phyloP scores from a whole-genome alignment of 371 early-diverging fungal genomes.

The Mucor circinelloides region DNA sequence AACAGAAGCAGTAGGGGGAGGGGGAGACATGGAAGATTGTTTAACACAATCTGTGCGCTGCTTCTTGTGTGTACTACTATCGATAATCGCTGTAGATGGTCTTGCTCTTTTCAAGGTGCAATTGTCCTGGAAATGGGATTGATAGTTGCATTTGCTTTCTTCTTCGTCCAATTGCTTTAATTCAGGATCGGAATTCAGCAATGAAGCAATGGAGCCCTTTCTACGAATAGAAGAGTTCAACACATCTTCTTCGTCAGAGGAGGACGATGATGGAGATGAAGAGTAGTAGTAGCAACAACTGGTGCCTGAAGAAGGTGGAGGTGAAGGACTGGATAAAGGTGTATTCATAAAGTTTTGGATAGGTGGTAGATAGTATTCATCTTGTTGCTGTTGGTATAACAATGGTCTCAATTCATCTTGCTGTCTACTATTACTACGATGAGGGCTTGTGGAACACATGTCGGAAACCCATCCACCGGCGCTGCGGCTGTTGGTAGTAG shows the following conservation, averaged over 20 bases:
- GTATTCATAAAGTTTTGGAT: conserved; percentile 30
- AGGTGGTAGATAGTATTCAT: conserved; percentile 32
- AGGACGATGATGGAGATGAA: conserved; percentile 17
- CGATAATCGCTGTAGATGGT: conserved; percentile 9
- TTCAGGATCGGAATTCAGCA: conserved; percentile 39
- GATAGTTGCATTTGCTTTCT: conserved; percentile 16
- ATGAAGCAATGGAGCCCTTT: conserved; percentile 49
- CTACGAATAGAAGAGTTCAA: conserved; percentile 19
- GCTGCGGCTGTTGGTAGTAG: conserved; percentile 2
- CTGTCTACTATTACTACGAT: not conserved
- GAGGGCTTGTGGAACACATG: conserved; percentile 17
- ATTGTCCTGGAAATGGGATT: conserved; percentile 20
- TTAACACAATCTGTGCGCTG: not conserved
- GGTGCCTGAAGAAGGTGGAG: not conserved
- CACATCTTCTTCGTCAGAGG: conserved; percentile 18
- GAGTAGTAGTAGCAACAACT: conserved; percentile 6
- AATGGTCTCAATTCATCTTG: conserved; percentile 23
- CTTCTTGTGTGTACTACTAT: not conserved
- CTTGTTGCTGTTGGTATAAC: conserved; percentile 14
- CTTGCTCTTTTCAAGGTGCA: conserved; percentile 26
- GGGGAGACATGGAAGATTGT: conserved; percentile 6
- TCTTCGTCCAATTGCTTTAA: conserved; percentile 24
- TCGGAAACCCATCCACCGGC: conserved; percentile 14
- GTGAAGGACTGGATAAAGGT: conserved; percentile 27
- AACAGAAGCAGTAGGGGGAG: not conserved